These are phyloP conservation scores for Rhizophagus sp. DNA, from an alignment of 192 early-diverging fungal genomes.

Conservation along the genomic window DNA sequence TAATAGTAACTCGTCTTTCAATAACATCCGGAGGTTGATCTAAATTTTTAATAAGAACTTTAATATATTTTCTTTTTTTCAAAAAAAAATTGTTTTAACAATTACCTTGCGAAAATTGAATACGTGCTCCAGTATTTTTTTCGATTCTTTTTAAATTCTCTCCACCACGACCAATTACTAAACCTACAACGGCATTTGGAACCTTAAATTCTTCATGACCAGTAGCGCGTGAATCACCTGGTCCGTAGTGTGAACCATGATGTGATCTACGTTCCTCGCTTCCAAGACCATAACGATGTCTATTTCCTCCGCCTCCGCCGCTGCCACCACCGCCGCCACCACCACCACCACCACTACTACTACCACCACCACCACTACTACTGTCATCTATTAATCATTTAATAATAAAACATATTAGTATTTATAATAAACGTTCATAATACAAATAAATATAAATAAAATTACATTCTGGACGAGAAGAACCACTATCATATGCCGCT, in stretches of 20 bases:
- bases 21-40: constrained; percentile 46
- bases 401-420: neutral
- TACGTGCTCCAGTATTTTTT: constrained; percentile 64
- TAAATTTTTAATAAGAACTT: neutral
- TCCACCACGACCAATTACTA: constrained; percentile 80
- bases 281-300: constrained; percentile 40
- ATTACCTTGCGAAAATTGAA: constrained; percentile 68
- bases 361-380: constrained; percentile 1
- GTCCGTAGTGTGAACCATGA: constrained; percentile 33
- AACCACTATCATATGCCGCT: constrained; percentile 25
- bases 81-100: neutral
- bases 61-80: neutral
- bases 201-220: constrained; percentile 59
- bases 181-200: constrained; percentile 67
- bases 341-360: neutral
- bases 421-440: neutral
- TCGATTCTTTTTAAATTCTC: constrained; percentile 81
- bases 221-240: constrained; percentile 33
- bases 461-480: constrained; percentile 25
- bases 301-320: constrained; percentile 4
- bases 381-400: constrained; percentile 14
- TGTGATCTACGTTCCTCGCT: constrained; percentile 38
- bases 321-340: neutral
- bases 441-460: neutral
- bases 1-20: constrained; percentile 52